Evolutionary conservation across 2,329 filamentous ascomycete genomes (phyloP).

Genomic region (Neoascochyta sp.): DNA sequence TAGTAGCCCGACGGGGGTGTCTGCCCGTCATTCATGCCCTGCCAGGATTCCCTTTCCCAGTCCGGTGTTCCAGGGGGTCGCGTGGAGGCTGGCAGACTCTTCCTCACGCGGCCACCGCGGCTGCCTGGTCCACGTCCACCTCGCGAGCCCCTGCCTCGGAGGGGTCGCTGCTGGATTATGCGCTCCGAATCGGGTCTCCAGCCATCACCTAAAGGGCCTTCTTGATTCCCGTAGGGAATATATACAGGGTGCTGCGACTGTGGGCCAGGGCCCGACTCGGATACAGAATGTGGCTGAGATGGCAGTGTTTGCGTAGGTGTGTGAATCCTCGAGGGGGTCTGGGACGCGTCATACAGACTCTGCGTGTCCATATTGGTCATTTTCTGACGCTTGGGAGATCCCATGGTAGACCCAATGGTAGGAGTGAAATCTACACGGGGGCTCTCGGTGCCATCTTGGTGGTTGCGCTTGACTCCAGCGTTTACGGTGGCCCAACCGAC

Average conservation of each 20-base stretch:
- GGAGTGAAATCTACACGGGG: slow-evolving; percentile 21
- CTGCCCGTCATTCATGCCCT: slow-evolving; percentile 33
- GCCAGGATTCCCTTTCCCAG: slow-evolving; percentile 42
- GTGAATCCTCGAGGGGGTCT: slow-evolving; percentile 4
- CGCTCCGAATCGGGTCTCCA: slow-evolving; percentile 34
- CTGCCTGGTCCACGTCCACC: slow-evolving; percentile 38
- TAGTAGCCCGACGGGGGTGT: slow-evolving; percentile 39
- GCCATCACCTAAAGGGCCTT: slow-evolving; percentile 27
- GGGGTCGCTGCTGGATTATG: slow-evolving; percentile 24
- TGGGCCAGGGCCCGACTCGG: slow-evolving; percentile 20
- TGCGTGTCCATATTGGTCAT: slow-evolving; percentile 40
- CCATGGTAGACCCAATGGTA: no score
- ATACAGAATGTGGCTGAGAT: slow-evolving; percentile 29
- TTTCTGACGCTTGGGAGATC: slow-evolving; percentile 46
- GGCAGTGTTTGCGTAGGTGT: slow-evolving; percentile 19
- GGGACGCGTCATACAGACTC: slow-evolving; percentile 1
- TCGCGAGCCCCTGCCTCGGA: slow-evolving; percentile 37
- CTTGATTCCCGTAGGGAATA: slow-evolving; percentile 27
- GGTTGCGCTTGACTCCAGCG: slow-evolving; percentile 39
- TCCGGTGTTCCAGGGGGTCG: slow-evolving; percentile 37
- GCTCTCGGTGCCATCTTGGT: slow-evolving; percentile 35
- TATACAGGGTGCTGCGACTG: slow-evolving; percentile 24
- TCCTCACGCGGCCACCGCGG: slow-evolving; percentile 38
- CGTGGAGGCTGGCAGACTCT: slow-evolving; percentile 32
- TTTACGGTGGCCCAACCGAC: slow-evolving; percentile 47